Evolutionary conservation across 176 grass and related monocot genomes (phyloP).

Genomic region (Oryza glaberrima): DNA sequence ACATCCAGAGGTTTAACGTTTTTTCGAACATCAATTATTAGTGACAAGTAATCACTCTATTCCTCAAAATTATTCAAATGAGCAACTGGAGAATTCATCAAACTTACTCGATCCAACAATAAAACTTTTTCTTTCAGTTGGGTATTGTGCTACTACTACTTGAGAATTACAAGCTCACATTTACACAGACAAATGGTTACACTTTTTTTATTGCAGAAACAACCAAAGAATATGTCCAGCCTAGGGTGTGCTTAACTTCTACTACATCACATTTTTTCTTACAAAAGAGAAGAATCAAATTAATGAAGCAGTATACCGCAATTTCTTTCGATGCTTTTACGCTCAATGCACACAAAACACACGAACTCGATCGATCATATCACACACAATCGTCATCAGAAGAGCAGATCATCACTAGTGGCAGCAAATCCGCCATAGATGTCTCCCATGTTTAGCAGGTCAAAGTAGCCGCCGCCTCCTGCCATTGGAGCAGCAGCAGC

Average conservation of each 20-base stretch:
- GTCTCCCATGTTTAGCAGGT: slow-evolving; percentile 74
- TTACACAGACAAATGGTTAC: slow-evolving; percentile 38
- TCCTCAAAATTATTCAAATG: neutral
- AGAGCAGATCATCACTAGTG: slow-evolving; percentile 60
- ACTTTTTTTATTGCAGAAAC: slow-evolving; percentile 42
- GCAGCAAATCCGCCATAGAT: slow-evolving; percentile 58
- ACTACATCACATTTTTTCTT: slow-evolving; percentile 43
- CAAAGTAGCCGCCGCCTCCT: slow-evolving; percentile 63
- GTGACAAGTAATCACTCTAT: neutral
- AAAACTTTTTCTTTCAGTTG: neutral
- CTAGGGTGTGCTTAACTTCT: slow-evolving; percentile 36
- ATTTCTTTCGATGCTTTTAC: slow-evolving; percentile 35
- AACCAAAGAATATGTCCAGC: slow-evolving; percentile 58
- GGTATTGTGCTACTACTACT: neutral
- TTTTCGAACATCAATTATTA: too few relatives aligned
- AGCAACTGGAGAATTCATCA: neutral
- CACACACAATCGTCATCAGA: slow-evolving; percentile 42
- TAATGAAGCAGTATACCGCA: slow-evolving; percentile 31
- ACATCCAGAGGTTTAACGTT: neutral
- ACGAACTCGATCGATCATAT: neutral
- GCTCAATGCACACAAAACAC: slow-evolving; percentile 38
- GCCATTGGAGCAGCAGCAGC: neutral
- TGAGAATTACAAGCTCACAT: neutral
- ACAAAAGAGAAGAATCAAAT: slow-evolving; percentile 47
- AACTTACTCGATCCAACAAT: neutral